Conservation (phyloP, 140 eudicot genomes). For the Erigeron philadelphicus region DNA sequence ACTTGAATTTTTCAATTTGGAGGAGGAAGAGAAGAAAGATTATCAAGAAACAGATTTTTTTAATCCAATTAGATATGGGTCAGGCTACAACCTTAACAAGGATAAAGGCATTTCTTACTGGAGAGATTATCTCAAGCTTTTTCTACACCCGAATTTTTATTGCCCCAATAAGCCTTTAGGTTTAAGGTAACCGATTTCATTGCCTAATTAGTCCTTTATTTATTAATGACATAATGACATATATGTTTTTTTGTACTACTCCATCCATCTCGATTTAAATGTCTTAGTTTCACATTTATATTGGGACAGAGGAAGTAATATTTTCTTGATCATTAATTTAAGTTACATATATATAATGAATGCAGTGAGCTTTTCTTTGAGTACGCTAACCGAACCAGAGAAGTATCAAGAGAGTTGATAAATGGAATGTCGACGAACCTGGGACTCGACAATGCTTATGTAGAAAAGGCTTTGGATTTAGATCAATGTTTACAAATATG, state of each 20-base stretch:
- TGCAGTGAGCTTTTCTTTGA: constrained; percentile 46
- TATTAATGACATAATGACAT: too few species aligned
- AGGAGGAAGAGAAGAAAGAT: constrained; percentile 53
- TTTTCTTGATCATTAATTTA: too few species aligned
- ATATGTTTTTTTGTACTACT: too few species aligned
- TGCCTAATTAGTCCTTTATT: too few species aligned
- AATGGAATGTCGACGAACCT: constrained; percentile 42
- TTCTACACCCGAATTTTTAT: constrained; percentile 57
- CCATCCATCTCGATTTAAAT: too few species aligned
- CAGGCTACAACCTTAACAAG: constrained; percentile 48
- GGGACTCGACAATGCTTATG: constrained; percentile 45
- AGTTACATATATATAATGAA: background rate
- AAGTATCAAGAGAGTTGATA: constrained; percentile 34
- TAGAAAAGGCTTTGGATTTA: constrained; percentile 37
- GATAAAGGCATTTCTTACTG: constrained; percentile 41
- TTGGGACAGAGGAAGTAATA: too few species aligned
- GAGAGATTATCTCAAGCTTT: constrained; percentile 61
- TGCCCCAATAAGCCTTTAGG: constrained; percentile 50
- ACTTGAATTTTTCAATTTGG: constrained; percentile 42
- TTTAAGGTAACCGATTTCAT: constrained; percentile 33
- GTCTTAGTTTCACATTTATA: background rate
- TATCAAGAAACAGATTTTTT: constrained; percentile 40
- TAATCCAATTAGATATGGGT: constrained; percentile 69
- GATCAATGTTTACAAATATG: constrained; percentile 36
- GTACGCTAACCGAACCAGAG: constrained; percentile 40